Conservation (phyloP, 345 rosid species). For the Hibiscus trionum region DNA sequence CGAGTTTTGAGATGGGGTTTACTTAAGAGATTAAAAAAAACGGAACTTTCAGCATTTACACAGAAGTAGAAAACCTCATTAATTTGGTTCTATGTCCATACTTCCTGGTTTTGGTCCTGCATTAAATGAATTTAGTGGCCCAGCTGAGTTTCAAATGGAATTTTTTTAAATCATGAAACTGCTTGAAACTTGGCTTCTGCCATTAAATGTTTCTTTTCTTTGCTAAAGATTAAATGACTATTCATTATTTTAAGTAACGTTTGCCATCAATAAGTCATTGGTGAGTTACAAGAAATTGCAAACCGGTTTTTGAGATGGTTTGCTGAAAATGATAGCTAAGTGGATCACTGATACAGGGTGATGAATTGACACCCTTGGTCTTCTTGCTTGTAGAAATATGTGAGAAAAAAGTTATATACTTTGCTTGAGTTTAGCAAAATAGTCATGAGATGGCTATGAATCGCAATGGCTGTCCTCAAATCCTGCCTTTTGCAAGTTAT, state of each 20-base stretch:
- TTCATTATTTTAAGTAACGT: background rate
- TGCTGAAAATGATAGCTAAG: conserved; percentile 22
- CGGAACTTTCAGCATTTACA: conserved; percentile 13
- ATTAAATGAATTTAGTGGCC: conserved; percentile 15
- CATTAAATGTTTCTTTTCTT: conserved; percentile 5
- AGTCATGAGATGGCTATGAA: conserved; percentile 8
- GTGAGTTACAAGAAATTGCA: conserved; percentile 9
- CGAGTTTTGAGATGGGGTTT: conserved; percentile 17
- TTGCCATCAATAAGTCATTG: conserved; percentile 8
- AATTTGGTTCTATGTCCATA: conserved; percentile 19
- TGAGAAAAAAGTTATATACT: conserved; percentile 1
- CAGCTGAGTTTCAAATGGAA: conserved; percentile 6
- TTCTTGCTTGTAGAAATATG: background rate
- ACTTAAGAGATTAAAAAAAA: conserved; percentile 6
- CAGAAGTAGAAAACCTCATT: conserved; percentile 10
- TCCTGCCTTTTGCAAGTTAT: conserved; percentile 18
- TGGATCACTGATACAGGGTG: conserved; percentile 24
- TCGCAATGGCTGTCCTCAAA: conserved; percentile 12
- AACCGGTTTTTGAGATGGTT: background rate
- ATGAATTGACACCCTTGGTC: background rate
- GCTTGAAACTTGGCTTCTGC: conserved; percentile 10
- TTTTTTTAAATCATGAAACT: conserved; percentile 1
- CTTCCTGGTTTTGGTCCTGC: conserved; percentile 7
- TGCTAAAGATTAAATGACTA: conserved; percentile 1
- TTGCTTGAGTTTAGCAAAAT: conserved; percentile 10